Base-by-base conservation (phyloP, 2,329 filamentous ascomycete species). In the Penicillium oxalicum region DNA sequence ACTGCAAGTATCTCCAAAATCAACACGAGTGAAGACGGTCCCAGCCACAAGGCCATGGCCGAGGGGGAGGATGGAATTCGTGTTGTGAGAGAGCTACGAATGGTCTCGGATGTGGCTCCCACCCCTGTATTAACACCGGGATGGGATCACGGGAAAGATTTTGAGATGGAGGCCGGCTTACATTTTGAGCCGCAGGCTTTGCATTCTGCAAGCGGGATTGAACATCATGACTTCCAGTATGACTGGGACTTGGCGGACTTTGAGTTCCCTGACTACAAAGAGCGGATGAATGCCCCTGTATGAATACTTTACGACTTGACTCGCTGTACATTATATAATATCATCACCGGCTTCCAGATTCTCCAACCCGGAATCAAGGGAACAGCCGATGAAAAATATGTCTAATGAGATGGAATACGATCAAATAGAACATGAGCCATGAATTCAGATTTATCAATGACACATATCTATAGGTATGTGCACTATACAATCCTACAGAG, bases 11-110 rank as follows among this genome's bases (percentile, higher is more conserved):
- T 64, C 1, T 55, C 60, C 4, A 60, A 58, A n/a, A 53, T 53
- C 6, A 52, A 53, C 4, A 51, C 49, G 2, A 53, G 52, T 25
- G 52, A 58, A 3, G 48, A 53, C 0, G 55, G 8, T 11, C 29
- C 11, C 29, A 45, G 0, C 28, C 11, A 1, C 26, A 25, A 25
- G 11, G 18, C n/a, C 42, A 50, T 5, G 49, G 59, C 2, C 8
- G 59, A 57, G 0, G n/a, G 12, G 29, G 43, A 50, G 8, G 49
- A 59, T 5, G 58, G 63, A 1, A 65, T 67, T 13, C 58, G 64
- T 11, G 61, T 67, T 8, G 56, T 62, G 2, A 51, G 58, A 9
- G 62, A 65, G 42, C 37, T 67, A 40, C 49, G 58, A 8, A 57
- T 61, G 56, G 56, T 60, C 43, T 58, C 55, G 12, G 54, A 59